phyloP scores from a whole-genome alignment of 345 rosid genomes.

The Lepidium africanum region DNA sequence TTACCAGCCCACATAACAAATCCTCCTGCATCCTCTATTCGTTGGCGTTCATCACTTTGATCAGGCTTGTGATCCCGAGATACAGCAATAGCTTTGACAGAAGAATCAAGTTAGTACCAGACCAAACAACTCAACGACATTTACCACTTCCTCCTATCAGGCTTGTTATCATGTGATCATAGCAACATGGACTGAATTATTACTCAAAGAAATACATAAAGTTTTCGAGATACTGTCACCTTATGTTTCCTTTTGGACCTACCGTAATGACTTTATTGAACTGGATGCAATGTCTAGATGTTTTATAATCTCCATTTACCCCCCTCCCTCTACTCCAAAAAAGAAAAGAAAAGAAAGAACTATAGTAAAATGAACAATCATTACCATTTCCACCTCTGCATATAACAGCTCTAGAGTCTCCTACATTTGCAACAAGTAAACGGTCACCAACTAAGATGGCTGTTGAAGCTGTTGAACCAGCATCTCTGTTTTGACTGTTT shows the following conservation, averaged over 20 bases:
- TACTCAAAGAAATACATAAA: neutral
- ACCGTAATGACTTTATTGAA: neutral
- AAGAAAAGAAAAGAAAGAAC: neutral
- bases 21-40: conserved; percentile 99
- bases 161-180: neutral
- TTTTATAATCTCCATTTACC: neutral
- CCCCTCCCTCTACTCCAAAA: neutral
- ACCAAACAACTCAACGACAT: neutral
- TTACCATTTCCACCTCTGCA: conserved; percentile 94
- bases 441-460: conserved; percentile 94
- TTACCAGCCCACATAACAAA: conserved; percentile 99
- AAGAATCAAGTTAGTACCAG: neutral
- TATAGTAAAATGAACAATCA: conserved; percentile 1
- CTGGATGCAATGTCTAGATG: neutral
- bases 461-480: conserved; percentile 99
- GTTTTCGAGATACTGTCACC: neutral
- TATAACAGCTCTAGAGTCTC: conserved; percentile 97
- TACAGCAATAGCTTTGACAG: conserved; percentile 73
- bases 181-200: neutral
- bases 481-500: conserved; percentile 89
- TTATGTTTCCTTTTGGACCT: neutral
- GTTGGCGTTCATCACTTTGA: conserved; percentile 92
- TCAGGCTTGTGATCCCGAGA: conserved; percentile 99
- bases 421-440: conserved; percentile 93
- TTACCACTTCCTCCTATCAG: neutral